Conservation (phyloP, 2,329 filamentous ascomycete species). For the Monosporascus sp. region DNA sequence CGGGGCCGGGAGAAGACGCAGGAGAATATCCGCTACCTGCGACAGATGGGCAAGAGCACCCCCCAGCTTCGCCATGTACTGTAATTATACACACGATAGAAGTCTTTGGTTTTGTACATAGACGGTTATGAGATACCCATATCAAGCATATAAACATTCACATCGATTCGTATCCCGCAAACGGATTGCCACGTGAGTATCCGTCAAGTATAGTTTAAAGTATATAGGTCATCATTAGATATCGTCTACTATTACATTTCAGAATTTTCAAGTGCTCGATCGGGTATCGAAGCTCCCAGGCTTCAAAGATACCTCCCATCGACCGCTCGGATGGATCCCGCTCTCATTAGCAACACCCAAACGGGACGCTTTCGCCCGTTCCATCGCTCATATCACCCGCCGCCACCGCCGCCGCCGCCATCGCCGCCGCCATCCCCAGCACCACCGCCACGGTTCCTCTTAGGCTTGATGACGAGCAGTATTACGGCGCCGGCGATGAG, state of each 20-base stretch:
- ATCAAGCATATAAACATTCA: too few relatives aligned
- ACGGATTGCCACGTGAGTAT: too few relatives aligned
- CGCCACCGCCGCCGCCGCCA: conserved; percentile 2
- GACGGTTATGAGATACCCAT: neutral
- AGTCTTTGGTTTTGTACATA: neutral
- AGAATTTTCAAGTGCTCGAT: neutral
- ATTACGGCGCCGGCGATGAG: conserved; percentile 86
- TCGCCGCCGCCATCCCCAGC: conserved; percentile 4
- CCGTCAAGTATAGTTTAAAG: too few relatives aligned
- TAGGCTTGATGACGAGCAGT: conserved; percentile 74
- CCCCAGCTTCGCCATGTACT: conserved; percentile 4
- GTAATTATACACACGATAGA: neutral
- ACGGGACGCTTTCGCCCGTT: neutral
- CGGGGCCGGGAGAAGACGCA: conserved; percentile 8
- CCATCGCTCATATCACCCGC: neutral
- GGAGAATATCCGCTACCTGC: conserved; percentile 10
- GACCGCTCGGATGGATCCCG: too few relatives aligned
- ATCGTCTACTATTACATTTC: too few relatives aligned
- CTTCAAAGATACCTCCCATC: neutral
- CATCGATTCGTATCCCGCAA: too few relatives aligned
- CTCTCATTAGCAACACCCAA: neutral
- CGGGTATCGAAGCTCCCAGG: neutral
- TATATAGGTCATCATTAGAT: too few relatives aligned
- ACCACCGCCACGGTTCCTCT: conserved; percentile 32
- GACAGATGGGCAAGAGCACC: conserved; percentile 4